A percentile compares a stretch with the other conserved stretches of the same genome.
Evolutionary conservation across 495 filamentous ascomycete species (phyloP).

Genomic region (Diplogelasinospora grovesii): DNA sequence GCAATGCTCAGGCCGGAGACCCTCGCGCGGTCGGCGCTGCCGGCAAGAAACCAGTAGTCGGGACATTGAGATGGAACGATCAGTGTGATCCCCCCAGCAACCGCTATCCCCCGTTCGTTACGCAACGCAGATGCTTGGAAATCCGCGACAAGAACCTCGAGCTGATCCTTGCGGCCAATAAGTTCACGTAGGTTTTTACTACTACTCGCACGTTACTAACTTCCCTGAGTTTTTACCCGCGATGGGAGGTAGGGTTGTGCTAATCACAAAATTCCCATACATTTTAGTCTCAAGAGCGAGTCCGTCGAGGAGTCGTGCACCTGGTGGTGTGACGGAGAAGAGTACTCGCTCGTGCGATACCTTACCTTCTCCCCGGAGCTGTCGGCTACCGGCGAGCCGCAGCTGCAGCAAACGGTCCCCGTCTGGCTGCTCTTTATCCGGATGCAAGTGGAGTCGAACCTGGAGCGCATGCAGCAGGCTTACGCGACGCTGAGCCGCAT

Average conservation of each 20-base stretch:
- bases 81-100: conserved; percentile 34
- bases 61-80: conserved; percentile 39
- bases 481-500: conserved; percentile 27
- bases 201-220: conserved; percentile 1
- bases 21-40: no score
- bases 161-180: conserved; percentile 27
- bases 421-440: conserved; percentile 37
- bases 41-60: no score
- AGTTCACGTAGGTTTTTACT: conserved; percentile 19
- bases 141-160: conserved; percentile 16
- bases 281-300: conserved; percentile 34
- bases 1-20: no score
- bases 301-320: conserved; percentile 37
- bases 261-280: no score
- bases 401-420: conserved; percentile 12
- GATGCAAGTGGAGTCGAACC: conserved; percentile 33
- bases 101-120: conserved; percentile 20
- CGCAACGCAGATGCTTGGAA: conserved; percentile 32
- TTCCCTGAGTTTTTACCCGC: no score
- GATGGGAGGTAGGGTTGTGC: no score
- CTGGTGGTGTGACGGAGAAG: conserved; percentile 34
- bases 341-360: conserved; percentile 34
- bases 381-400: conserved; percentile 12
- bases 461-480: conserved; percentile 35
- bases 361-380: conserved; percentile 13